A percentile compares a stretch with the other conserved stretches of the same genome.
Evolutionary conservation across 305 asterid species (phyloP).

Genomic region (Fraxinus velutina): DNA sequence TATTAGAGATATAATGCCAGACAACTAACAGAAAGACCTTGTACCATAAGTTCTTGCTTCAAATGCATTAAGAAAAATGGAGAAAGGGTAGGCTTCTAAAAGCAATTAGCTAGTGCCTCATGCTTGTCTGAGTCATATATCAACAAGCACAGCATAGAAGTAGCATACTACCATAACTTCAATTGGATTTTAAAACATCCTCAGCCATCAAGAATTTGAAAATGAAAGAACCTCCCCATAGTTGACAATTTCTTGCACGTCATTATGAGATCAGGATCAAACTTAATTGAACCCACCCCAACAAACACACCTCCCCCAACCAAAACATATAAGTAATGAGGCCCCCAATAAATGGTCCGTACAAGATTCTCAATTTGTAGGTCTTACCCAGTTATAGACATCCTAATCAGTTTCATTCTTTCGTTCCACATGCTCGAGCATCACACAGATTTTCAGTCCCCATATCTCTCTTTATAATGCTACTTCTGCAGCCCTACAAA

Average conservation of each 20-base stretch:
- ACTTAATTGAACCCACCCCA: background rate
- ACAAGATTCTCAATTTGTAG: background rate
- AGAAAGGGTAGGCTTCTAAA: background rate
- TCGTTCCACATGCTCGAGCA: background rate
- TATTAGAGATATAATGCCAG: slow-evolving; percentile 18
- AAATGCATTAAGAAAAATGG: background rate
- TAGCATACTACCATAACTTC: background rate
- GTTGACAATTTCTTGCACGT: background rate
- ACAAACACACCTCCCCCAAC: background rate
- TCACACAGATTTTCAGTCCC: background rate
- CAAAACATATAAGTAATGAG: background rate
- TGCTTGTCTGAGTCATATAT: background rate
- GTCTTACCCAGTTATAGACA: background rate
- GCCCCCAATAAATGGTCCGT: background rate
- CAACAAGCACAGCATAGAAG: background rate
- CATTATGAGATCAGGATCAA: background rate
- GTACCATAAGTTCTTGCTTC: background rate
- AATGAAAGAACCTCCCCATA: background rate
- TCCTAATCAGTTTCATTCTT: background rate
- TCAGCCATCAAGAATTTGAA: background rate
- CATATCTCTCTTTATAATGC: background rate
- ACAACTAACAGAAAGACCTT: slow-evolving; percentile 7
- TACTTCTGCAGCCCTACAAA: background rate
- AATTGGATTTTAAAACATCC: background rate
- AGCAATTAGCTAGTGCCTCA: background rate